These are phyloP conservation scores for Centaurea solstitialis DNA, from an alignment of 129 eudicot species.

Conservation along the genomic window DNA sequence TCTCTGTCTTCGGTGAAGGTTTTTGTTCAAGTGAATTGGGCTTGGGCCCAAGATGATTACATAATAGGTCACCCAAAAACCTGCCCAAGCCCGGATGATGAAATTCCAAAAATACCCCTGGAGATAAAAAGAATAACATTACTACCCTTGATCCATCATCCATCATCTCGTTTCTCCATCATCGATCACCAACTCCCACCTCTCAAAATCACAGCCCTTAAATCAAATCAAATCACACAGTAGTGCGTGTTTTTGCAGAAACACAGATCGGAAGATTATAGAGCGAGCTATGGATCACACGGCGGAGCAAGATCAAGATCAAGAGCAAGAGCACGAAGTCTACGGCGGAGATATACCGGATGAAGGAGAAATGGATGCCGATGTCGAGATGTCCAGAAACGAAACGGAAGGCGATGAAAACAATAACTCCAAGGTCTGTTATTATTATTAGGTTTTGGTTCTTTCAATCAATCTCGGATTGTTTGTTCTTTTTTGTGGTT, in stretches of 20 bases:
- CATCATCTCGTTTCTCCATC: conserved; percentile 19
- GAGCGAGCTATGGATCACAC: conserved; percentile 36
- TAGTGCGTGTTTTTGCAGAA: conserved; percentile 17
- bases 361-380: conserved; percentile 68
- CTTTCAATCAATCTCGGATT: not conserved
- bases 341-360: conserved; percentile 64
- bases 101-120: conserved; percentile 10
- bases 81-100: not conserved
- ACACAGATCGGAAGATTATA: conserved; percentile 8
- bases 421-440: conserved; percentile 41
- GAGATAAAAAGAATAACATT: not conserved
- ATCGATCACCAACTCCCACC: conserved; percentile 3
- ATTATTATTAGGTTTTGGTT: not conserved
- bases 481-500: not conserved
- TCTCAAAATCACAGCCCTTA: conserved; percentile 7
- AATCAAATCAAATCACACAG: not conserved
- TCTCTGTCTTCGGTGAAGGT: not conserved
- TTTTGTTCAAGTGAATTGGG: not conserved
- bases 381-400: conserved; percentile 43
- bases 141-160: conserved; percentile 12
- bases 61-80: conserved; percentile 11
- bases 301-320: conserved; percentile 48
- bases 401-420: conserved; percentile 50
- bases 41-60: conserved; percentile 7
- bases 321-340: conserved; percentile 63